Evolutionary conservation across 1,139 yeast genomes (phyloP), one percentile per base, ranked within the genome.

Genomic region (Scheffersomyces cryptocercus): DNA sequence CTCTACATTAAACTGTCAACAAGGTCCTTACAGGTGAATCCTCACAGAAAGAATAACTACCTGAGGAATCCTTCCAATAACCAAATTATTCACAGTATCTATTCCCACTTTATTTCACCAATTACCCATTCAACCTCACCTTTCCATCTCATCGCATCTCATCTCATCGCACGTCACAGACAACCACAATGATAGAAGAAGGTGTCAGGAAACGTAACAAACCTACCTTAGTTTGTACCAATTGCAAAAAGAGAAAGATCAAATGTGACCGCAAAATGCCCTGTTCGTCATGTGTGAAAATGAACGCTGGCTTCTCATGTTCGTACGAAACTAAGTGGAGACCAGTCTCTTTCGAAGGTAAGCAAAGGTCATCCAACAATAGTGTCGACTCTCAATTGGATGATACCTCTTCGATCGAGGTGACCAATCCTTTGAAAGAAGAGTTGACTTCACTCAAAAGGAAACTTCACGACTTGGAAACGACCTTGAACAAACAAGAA

Each of bases 141-240:
- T 6, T 20, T 20, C 8, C 26, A 20, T 6, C 26, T 20, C 26
- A 6, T 20, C 26, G 26, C 26, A 20, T 7, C 26, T 20, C 26
- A 20, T 20, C 26, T 6, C 26, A 6, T 20, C 26, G 26, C 26
- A 20, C 7, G 6, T 16, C 20, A 16, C 26, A 20, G 7, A 20
- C 26, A 20, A 20, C 26, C 26, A 20, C 26, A 20, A 20, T 20
- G 26, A 20, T 6, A 20, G 26, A 20, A 20, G 26, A 20, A 20
- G 26, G 93, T 8, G 35, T 42, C 12, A 50, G 48, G 36, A 64
- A 60, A 48, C 53, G 71, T 28, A 62, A 63, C 41, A 57, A 65
- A 37, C 61, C 66, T 2, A 55, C 66, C 4, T 53, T 61, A 29
- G 63, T 59, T 35, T 65, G 70, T 42, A 54, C 57, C 42, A 58